Evolutionary conservation across 1,284 basidiomycete species (phyloP).

Genomic region (Caloboletus firmus): DNA sequence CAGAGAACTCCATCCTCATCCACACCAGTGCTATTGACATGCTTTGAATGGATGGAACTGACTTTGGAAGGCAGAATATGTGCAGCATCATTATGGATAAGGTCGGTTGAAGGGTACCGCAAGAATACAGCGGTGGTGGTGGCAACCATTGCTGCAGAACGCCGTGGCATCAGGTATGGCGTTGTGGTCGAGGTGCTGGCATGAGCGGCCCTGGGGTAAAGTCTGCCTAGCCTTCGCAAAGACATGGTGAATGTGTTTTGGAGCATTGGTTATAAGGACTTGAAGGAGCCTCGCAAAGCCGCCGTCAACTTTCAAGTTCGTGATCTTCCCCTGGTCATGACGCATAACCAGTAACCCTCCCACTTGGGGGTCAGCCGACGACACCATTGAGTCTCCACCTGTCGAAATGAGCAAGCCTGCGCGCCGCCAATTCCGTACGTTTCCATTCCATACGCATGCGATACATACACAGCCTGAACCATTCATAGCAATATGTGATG

Average conservation of each 20-base stretch:
- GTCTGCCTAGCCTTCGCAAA: not conserved
- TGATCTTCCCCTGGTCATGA: not conserved
- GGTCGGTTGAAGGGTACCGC: conserved; percentile 36
- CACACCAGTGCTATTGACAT: conserved; percentile 25
- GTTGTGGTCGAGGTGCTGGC: conserved; percentile 13
- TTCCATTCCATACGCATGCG: too few relatives aligned
- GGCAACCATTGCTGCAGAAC: conserved; percentile 15
- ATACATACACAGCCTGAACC: too few relatives aligned
- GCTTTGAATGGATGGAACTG: not conserved
- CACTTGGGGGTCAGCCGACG: conserved; percentile 5
- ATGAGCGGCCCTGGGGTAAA: conserved; percentile 24
- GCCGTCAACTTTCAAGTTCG: not conserved
- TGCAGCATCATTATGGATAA: conserved; percentile 38
- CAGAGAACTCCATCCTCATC: conserved; percentile 36
- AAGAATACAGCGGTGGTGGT: conserved; percentile 31
- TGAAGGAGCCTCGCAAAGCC: not conserved
- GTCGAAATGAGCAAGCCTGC: too few relatives aligned
- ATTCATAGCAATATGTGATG: too few relatives aligned
- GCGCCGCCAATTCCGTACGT: too few relatives aligned
- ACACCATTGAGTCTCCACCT: not conserved
- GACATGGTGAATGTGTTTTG: conserved; percentile 9
- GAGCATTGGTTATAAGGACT: conserved; percentile 13
- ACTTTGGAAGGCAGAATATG: conserved; percentile 10
- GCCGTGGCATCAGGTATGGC: not conserved
- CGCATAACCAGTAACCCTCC: not conserved